phyloP scores from a whole-genome alignment of 139 green algal genomes.

The Gonium pectorale region DNA sequence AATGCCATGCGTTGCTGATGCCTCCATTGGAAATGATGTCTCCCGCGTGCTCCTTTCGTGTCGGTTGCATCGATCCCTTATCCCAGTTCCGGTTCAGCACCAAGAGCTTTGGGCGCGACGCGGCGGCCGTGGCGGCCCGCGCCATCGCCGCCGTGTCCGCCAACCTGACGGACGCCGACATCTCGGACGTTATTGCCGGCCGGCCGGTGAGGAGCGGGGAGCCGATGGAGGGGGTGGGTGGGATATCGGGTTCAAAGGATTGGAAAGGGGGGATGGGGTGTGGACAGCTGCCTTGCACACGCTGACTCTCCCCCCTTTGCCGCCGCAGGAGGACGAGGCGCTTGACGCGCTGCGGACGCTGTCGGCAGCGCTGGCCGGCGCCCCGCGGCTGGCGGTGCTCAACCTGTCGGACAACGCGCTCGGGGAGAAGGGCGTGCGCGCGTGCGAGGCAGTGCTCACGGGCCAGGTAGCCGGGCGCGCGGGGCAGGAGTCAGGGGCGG shows the following conservation, averaged over 20 bases:
- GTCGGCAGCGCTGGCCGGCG: conserved; percentile 62
- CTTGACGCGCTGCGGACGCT: conserved; percentile 84
- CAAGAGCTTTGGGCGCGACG: conserved; percentile 90
- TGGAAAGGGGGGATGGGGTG: no score
- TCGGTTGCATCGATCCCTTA: no score
- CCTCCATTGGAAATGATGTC: no score
- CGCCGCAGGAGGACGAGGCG: conserved; percentile 83
- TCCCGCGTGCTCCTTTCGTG: no score
- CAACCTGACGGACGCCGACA: conserved; percentile 82
- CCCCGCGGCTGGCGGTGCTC: conserved; percentile 65
- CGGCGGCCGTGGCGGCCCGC: conserved; percentile 80
- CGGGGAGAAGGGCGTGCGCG: conserved; percentile 93
- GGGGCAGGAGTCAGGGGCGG: not conserved
- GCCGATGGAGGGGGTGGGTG: not conserved
- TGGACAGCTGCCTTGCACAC: no score
- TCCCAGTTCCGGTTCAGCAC: conserved; percentile 89
- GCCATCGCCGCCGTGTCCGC: conserved; percentile 72
- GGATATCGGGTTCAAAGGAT: not conserved
- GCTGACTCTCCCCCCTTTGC: not conserved
- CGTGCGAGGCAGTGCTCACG: conserved; percentile 73
- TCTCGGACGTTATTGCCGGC: conserved; percentile 93
- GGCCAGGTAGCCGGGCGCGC: conserved; percentile 71
- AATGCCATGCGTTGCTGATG: no score
- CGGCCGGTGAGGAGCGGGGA: conserved; percentile 60
- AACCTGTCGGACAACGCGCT: conserved; percentile 95